Percentiles rank a stretch among this genome's conserved stretches.
Conservation (phyloP, 768 basidiomycete species). For the Pholiota microspora region DNA sequence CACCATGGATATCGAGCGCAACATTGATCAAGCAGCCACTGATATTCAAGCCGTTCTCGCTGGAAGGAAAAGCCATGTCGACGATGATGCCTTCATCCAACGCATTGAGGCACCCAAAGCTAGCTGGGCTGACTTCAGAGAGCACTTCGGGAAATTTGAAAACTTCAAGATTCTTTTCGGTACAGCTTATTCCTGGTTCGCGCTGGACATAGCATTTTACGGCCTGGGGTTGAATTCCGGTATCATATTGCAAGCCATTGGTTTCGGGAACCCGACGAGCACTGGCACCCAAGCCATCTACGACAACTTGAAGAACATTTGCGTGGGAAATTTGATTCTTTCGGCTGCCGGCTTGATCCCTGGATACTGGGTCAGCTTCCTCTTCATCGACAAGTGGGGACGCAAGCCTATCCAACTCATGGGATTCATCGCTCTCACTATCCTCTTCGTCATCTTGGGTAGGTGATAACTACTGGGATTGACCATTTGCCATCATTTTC, state of each 20-base stretch:
- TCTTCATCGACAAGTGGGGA: conserved; percentile 76
- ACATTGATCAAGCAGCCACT: conserved; percentile 67
- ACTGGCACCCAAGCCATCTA: conserved; percentile 43
- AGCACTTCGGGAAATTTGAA: conserved; percentile 69
- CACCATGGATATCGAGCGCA: conserved; percentile 93
- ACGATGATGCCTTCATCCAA: conserved; percentile 57
- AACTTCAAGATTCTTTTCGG: conserved; percentile 82
- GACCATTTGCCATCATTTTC: background rate
- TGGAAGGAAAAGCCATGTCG: conserved; percentile 41
- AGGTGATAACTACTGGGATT: background rate
- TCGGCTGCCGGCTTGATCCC: conserved; percentile 80
- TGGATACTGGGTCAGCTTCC: conserved; percentile 66
- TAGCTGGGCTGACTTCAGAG: conserved; percentile 60
- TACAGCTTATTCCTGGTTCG: conserved; percentile 84
- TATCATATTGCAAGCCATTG: conserved; percentile 72
- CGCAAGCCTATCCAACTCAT: conserved; percentile 81
- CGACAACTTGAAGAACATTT: conserved; percentile 58
- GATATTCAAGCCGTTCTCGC: conserved; percentile 73
- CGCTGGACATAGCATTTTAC: conserved; percentile 85
- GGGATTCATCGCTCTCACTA: conserved; percentile 69
- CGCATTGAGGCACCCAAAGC: conserved; percentile 71
- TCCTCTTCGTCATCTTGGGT: conserved; percentile 65
- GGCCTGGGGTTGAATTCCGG: conserved; percentile 84
- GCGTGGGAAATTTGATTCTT: conserved; percentile 75
- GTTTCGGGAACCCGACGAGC: conserved; percentile 53